A percentile compares a stretch with the other conserved stretches of the same genome.
Conservation (phyloP, 2,329 filamentous ascomycete genomes). For the Niveomyces coronatus region DNA sequence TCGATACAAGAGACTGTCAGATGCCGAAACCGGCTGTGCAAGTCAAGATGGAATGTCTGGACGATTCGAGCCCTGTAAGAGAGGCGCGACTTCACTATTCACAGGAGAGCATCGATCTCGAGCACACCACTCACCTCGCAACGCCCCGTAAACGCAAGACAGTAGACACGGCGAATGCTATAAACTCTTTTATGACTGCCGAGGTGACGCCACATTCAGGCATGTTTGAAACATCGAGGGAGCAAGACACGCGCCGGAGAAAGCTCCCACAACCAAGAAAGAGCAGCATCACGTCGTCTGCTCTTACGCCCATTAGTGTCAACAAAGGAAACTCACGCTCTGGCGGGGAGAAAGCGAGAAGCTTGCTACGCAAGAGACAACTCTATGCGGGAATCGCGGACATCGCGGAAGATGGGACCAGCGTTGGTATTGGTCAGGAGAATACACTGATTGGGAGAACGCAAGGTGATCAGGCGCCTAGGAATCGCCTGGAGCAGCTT, state of each 20-base stretch:
- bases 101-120: constrained; percentile 51
- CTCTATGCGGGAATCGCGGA: constrained; percentile 28
- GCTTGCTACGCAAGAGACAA: constrained; percentile 14
- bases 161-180: constrained; percentile 14
- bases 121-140: constrained; percentile 22
- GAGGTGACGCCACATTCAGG: no score
- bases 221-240: no score
- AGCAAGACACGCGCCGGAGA: no score
- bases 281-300: constrained; percentile 16
- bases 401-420: constrained; percentile 39
- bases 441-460: constrained; percentile 7
- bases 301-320: constrained; percentile 27
- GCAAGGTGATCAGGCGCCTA: constrained; percentile 11
- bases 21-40: constrained; percentile 15
- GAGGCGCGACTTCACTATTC: constrained; percentile 18
- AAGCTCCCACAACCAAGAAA: constrained; percentile 14
- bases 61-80: constrained; percentile 18
- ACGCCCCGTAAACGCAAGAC: constrained; percentile 27
- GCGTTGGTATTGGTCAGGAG: constrained; percentile 12
- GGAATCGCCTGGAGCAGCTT: constrained; percentile 23
- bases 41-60: constrained; percentile 32
- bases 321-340: constrained; percentile 21
- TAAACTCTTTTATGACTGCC: no score
- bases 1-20: constrained; percentile 13
- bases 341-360: constrained; percentile 13